Evolutionary conservation across 805 yeast species (phyloP).

Genomic region (Debaryomyces castellii): DNA sequence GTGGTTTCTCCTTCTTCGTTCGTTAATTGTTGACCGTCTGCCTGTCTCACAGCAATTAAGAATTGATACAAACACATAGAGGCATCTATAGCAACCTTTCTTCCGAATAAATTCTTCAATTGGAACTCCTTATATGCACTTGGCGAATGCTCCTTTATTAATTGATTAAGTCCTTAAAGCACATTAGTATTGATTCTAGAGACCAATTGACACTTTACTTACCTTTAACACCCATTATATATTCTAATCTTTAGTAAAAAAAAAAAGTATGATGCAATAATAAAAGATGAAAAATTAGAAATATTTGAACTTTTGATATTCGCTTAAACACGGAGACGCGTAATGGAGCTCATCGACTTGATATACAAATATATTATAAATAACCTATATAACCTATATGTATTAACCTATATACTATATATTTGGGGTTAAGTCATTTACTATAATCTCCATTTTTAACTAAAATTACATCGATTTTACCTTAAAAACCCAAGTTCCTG

Average conservation of each 20-base stretch:
- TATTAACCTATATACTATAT: too few species aligned
- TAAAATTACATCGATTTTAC: conserved; percentile 38
- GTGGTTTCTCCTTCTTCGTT: conserved; percentile 88
- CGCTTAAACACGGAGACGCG: neutral
- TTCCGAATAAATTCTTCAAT: conserved; percentile 82
- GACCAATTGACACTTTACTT: conserved; percentile 12
- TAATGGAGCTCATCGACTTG: neutral
- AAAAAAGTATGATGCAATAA: neutral
- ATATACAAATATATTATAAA: neutral
- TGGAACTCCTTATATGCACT: conserved; percentile 72
- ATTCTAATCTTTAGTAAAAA: neutral
- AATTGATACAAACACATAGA: conserved; percentile 97
- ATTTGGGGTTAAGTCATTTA: neutral
- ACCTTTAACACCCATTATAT: conserved; percentile 52
- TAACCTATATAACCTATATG: neutral
- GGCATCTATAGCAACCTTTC: conserved; percentile 97
- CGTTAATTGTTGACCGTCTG: conserved; percentile 91
- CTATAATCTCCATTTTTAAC: neutral
- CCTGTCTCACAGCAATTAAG: conserved; percentile 92
- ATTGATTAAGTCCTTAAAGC: conserved; percentile 71
- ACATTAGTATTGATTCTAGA: conserved; percentile 12
- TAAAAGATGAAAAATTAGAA: neutral
- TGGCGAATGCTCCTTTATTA: conserved; percentile 89
- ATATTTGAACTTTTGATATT: neutral
- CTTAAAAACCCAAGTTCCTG: conserved; percentile 70